These are phyloP conservation scores for Cryptosporidium tyzzeri DNA, from an alignment of 169 alveolate genomes.

Conservation along the genomic window DNA sequence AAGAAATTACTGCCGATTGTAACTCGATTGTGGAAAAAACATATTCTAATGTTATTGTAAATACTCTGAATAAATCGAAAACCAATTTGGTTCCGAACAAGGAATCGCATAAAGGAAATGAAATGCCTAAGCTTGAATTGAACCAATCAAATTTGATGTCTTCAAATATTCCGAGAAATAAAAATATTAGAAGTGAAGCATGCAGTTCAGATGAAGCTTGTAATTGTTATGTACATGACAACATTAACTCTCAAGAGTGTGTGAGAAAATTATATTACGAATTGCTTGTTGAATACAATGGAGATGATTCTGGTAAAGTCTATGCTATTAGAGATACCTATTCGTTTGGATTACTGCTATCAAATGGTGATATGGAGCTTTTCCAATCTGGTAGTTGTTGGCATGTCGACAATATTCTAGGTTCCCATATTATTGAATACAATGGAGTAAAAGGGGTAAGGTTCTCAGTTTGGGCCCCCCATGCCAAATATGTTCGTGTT, in stretches of 20 bases:
- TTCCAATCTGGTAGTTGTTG: slow-evolving; percentile 85
- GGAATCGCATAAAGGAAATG: neutral
- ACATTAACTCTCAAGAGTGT: slow-evolving; percentile 44
- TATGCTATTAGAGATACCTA: slow-evolving; percentile 78
- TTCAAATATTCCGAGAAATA: slow-evolving; percentile 18
- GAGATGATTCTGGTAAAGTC: slow-evolving; percentile 60
- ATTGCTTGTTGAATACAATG: slow-evolving; percentile 70
- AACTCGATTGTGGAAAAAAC: neutral
- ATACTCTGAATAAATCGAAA: neutral
- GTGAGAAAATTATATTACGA: slow-evolving; percentile 76
- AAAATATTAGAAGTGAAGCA: neutral
- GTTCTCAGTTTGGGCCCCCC: slow-evolving; percentile 85
- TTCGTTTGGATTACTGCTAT: slow-evolving; percentile 78
- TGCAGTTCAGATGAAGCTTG: slow-evolving; percentile 68
- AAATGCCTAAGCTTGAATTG: neutral
- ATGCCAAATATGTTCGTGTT: slow-evolving; percentile 79
- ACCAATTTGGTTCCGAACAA: neutral
- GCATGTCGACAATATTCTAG: slow-evolving; percentile 84
- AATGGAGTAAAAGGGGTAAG: slow-evolving; percentile 81
- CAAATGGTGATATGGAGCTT: slow-evolving; percentile 77
- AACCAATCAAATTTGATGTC: neutral
- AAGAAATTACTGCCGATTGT: neutral
- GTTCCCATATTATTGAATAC: slow-evolving; percentile 78
- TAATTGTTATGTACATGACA: slow-evolving; percentile 58
- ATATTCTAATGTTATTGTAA: neutral